Evolutionary conservation across 2,329 filamentous ascomycete genomes (phyloP).

Genomic region (Anthostomella pinea): DNA sequence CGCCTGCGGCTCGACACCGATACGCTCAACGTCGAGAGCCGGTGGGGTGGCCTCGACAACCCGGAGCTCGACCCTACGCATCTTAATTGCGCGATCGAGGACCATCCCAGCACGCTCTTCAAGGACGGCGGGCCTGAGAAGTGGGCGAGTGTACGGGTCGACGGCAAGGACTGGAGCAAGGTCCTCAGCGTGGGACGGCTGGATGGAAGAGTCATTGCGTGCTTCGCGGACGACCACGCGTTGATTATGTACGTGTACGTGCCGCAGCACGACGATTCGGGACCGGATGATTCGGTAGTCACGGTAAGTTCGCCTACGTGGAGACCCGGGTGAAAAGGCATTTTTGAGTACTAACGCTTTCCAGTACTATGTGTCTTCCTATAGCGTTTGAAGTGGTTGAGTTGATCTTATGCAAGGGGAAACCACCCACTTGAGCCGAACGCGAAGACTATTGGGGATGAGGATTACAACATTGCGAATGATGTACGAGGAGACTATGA

Average conservation of each 20-base stretch:
- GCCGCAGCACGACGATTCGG: constrained; percentile 63
- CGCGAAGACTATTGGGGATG: background rate
- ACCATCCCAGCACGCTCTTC: constrained; percentile 81
- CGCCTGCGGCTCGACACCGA: constrained; percentile 79
- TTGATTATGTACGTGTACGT: constrained; percentile 82
- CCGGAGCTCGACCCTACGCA: constrained; percentile 80
- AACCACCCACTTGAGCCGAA: background rate
- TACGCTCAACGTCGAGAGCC: constrained; percentile 76
- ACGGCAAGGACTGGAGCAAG: constrained; percentile 89
- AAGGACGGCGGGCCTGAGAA: constrained; percentile 72
- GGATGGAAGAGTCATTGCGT: constrained; percentile 89
- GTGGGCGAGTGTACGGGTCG: constrained; percentile 88
- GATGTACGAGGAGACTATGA: background rate
- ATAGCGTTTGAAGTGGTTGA: constrained; percentile 11
- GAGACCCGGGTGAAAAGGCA: background rate
- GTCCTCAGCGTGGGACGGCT: constrained; percentile 91
- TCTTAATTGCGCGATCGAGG: constrained; percentile 67
- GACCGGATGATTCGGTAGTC: constrained; percentile 68
- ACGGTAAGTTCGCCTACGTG: constrained; percentile 52
- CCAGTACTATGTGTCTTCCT: constrained; percentile 32
- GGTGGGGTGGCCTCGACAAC: constrained; percentile 84
- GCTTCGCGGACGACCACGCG: constrained; percentile 77
- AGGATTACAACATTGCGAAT: background rate
- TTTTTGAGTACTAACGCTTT: constrained; percentile 11
- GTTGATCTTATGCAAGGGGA: background rate